These are phyloP conservation scores for Sophora flavescens DNA, from an alignment of 306 rosid species.

Conservation along the genomic window DNA sequence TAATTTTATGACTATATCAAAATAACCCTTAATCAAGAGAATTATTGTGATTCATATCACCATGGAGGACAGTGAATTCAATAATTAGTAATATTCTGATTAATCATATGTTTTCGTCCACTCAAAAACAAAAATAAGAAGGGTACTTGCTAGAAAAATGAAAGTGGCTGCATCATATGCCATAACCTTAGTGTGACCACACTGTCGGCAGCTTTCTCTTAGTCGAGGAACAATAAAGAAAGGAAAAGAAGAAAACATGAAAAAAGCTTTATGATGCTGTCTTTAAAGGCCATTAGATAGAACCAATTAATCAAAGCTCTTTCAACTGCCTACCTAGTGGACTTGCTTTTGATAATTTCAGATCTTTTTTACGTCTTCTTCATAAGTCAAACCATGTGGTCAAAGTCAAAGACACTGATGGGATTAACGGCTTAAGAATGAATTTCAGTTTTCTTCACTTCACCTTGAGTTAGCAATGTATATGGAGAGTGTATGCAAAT, in stretches of 20 bases:
- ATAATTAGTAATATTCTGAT: not conserved
- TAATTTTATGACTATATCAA: no score
- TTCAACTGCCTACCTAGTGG: constrained; percentile 28
- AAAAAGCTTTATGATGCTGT: constrained; percentile 32
- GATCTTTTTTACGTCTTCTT: constrained; percentile 29
- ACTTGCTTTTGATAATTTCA: constrained; percentile 32
- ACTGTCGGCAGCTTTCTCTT: constrained; percentile 47
- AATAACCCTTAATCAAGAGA: not conserved
- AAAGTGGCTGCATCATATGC: constrained; percentile 36
- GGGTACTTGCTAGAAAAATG: constrained; percentile 8
- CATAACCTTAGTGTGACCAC: constrained; percentile 29
- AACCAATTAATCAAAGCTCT: constrained; percentile 41
- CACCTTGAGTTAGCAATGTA: no score
- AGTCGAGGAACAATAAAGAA: constrained; percentile 37
- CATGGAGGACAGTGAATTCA: not conserved
- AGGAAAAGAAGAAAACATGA: constrained; percentile 29
- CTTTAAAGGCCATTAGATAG: constrained; percentile 40
- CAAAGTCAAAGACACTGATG: constrained; percentile 44
- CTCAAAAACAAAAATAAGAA: not conserved
- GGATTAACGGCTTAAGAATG: constrained; percentile 3
- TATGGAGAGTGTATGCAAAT: no score
- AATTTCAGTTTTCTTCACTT: constrained; percentile 25
- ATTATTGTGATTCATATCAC: no score
- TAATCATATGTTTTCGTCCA: not conserved
- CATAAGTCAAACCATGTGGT: constrained; percentile 50